Base-by-base conservation (phyloP, 148 eudicot species). In the Diospyros lotus region DNA sequence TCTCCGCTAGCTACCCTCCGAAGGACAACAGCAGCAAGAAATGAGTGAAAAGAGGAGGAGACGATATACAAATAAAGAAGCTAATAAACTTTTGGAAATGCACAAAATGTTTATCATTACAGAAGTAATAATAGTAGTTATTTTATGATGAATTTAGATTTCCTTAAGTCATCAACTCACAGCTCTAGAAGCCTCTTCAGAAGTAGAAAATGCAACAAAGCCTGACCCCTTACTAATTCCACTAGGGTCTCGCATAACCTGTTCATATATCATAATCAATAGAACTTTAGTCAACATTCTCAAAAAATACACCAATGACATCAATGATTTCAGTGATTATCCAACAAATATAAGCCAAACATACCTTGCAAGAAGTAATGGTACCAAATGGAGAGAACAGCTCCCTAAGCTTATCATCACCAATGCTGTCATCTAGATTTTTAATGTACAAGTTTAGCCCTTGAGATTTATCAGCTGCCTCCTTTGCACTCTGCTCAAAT, bases 151-250 rank as follows among this genome's bases (percentile, higher is more conserved):
- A 28, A 28, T 28, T 28, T 28, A 28, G 28, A 28, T 28, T 28
- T 28, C 28, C 28, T 28, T 28, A 28, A 28, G 28, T 28, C 28
- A 28, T 55, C n/a, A 64, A 84, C 98, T 87, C 84, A 93, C 97
- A 52, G 98, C 97, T 66, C 88, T 86, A 73, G 97, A 87, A 66
- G 98, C 97, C 75, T 93, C 98, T 74, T 91, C 94, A 76, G 91
- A 84, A 63, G 90, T 82, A 17, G 97, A 82, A 79, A 91, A 93
- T 53, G 98, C 89, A 77, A 91, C 93, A 88, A 93, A 93, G 8
- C 93, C 98, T 1, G 94, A 89, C 28, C 98, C 97, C 80, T 82
- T 88, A 81, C 97, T 93, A 43, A 85, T 69, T 45, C 98, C 98
- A 81, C 59, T 83, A 40, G 91, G 88, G 75, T 91, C 98, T 55